Evolutionary conservation across 2,329 filamentous ascomycete genomes (phyloP).

Genomic region (Aureobasidium lini): DNA sequence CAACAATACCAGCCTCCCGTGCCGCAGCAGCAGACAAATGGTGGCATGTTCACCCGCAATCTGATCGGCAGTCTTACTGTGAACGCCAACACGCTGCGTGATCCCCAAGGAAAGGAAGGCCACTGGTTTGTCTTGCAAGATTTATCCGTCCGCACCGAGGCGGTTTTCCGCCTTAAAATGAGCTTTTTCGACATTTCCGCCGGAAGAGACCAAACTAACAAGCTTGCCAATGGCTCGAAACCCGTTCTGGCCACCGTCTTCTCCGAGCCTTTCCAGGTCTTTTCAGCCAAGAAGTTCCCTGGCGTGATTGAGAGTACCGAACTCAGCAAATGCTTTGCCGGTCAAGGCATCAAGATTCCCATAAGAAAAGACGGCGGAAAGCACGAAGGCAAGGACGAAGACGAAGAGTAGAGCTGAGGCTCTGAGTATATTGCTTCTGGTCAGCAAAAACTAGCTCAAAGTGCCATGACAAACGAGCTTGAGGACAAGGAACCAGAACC

Average conservation of each 20-base stretch:
- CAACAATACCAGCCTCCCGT: neutral
- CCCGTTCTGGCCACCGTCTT: conserved; percentile 80
- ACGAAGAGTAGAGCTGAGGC: conserved; percentile 29
- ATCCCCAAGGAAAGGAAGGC: conserved; percentile 71
- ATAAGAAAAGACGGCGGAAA: conserved; percentile 76
- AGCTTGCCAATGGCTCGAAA: conserved; percentile 65
- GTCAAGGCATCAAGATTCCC: conserved; percentile 92
- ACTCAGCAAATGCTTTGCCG: conserved; percentile 85
- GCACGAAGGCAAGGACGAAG: conserved; percentile 35
- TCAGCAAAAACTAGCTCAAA: too few relatives aligned
- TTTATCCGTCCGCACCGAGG: conserved; percentile 87
- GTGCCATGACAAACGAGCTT: too few relatives aligned
- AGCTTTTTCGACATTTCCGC: conserved; percentile 79
- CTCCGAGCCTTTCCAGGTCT: conserved; percentile 86
- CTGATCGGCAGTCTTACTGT: conserved; percentile 87
- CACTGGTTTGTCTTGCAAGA: conserved; percentile 98
- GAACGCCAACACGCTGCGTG: conserved; percentile 76
- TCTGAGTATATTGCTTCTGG: too few relatives aligned
- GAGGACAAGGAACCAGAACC: too few relatives aligned
- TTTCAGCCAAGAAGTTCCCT: conserved; percentile 95
- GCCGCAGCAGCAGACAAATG: conserved; percentile 38
- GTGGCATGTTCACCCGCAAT: conserved; percentile 89
- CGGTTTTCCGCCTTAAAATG: conserved; percentile 70
- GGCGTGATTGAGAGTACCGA: conserved; percentile 91
- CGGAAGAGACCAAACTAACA: conserved; percentile 23